Conservation (phyloP, 805 yeast genomes). For the Suhomyces faveliae region DNA sequence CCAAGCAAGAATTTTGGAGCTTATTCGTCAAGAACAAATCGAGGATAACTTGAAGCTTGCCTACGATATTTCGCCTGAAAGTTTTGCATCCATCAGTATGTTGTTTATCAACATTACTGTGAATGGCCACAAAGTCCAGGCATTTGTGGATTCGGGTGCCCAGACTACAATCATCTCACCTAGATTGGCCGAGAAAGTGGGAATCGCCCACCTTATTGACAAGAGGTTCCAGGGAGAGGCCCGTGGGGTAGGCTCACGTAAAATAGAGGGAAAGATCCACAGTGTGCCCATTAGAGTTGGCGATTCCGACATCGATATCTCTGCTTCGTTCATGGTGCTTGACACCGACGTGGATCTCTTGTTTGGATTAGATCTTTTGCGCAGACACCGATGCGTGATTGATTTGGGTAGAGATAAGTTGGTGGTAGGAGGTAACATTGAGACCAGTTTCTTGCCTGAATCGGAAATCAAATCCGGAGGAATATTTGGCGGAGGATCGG, state of each 20-base stretch:
- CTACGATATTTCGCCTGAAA: constrained; percentile 84
- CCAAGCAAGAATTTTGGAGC: constrained; percentile 62
- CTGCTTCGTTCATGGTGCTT: constrained; percentile 44
- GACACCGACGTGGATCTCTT: constrained; percentile 73
- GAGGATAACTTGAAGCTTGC: constrained; percentile 81
- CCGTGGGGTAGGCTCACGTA: constrained; percentile 82
- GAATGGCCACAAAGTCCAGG: constrained; percentile 79
- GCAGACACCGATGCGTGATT: constrained; percentile 79
- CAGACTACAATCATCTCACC: constrained; percentile 85
- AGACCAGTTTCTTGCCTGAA: constrained; percentile 71
- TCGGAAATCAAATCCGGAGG: constrained; percentile 53
- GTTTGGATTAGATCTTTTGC: constrained; percentile 87
- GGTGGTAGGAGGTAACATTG: constrained; percentile 65
- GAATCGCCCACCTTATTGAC: constrained; percentile 72
- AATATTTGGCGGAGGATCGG: constrained; percentile 12
- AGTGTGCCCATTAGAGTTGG: constrained; percentile 84
- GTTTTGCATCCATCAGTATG: constrained; percentile 81
- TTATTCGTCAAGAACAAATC: constrained; percentile 67
- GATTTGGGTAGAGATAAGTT: constrained; percentile 69
- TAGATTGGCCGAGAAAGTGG: constrained; percentile 68
- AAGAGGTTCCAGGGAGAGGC: constrained; percentile 79
- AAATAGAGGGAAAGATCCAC: constrained; percentile 81
- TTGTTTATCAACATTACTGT: constrained; percentile 74
- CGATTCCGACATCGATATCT: constrained; percentile 37
- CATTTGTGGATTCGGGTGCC: constrained; percentile 97